Conservation (phyloP, 1,284 basidiomycete species). For the Nidula niveotomentosa region DNA sequence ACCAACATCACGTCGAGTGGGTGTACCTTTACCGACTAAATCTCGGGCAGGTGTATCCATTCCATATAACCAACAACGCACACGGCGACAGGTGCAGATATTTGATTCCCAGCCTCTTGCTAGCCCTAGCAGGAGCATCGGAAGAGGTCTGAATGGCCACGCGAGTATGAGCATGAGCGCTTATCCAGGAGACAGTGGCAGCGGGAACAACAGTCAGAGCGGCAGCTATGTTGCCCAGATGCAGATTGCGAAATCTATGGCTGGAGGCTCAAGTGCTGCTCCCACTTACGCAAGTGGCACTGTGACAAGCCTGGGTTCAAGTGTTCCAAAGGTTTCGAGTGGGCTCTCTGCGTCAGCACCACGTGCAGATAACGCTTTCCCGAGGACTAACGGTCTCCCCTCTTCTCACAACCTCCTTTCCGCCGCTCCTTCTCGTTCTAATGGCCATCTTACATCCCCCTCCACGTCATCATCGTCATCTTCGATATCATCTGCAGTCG, state of each 20-base stretch:
- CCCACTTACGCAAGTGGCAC: constrained; percentile 22
- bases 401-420: constrained; percentile 7
- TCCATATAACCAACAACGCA: constrained; percentile 44
- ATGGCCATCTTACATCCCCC: constrained; percentile 25
- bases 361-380: constrained; percentile 12
- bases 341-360: constrained; percentile 32
- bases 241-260: constrained; percentile 31
- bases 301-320: constrained; percentile 30
- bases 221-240: constrained; percentile 40
- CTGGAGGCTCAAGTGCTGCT: constrained; percentile 12
- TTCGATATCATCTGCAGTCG: constrained; percentile 42
- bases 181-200: constrained; percentile 26
- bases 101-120: constrained; percentile 75
- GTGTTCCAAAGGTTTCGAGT: constrained; percentile 38
- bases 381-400: constrained; percentile 5
- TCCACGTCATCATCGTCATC: constrained; percentile 54
- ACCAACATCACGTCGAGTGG: constrained; percentile 70
- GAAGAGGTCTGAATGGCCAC: constrained; percentile 33
- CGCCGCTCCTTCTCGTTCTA: constrained; percentile 18
- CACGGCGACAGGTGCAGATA: constrained; percentile 70
- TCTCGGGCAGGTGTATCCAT: constrained; percentile 59
- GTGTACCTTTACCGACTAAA: constrained; percentile 57
- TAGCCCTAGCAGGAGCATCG: constrained; percentile 52
- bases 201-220: constrained; percentile 35
- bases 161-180: constrained; percentile 30